A percentile compares a stretch with the other conserved stretches of the same genome.
Evolutionary conservation across 129 eudicot species (phyloP).

Genomic region (Logfia minima): DNA sequence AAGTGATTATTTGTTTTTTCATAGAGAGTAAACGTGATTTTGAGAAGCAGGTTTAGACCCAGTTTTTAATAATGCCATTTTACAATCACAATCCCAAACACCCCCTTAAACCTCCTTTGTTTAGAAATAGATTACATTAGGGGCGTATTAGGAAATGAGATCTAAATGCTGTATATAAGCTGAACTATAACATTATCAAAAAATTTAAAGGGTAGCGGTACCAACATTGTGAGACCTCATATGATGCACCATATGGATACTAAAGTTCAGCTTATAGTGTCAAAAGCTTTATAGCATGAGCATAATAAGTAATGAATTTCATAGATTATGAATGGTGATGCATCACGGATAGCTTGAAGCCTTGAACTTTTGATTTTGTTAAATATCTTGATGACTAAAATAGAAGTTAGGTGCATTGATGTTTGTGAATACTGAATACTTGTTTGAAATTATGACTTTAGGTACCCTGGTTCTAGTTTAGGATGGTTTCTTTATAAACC

Average conservation of each 20-base stretch:
- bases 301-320: not conserved
- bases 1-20: not conserved
- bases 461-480: not conserved
- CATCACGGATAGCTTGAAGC: not conserved
- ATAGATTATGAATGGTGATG: not conserved
- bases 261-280: not conserved
- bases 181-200: not conserved
- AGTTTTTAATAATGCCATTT: no score
- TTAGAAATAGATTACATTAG: not conserved
- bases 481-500: not conserved
- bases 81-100: no score
- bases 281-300: not conserved
- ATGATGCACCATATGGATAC: not conserved
- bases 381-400: conserved; percentile 2
- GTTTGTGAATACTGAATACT: not conserved
- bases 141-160: not conserved
- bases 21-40: not conserved
- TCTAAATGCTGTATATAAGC: not conserved
- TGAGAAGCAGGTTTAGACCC: not conserved
- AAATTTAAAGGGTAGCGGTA: not conserved
- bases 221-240: not conserved
- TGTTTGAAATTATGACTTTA: not conserved
- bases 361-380: conserved; percentile 11
- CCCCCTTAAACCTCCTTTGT: not conserved
- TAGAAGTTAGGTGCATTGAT: not conserved